Base-by-base conservation (phyloP, 805 yeast species). In the Metschnikowia aberdeeniae region DNA sequence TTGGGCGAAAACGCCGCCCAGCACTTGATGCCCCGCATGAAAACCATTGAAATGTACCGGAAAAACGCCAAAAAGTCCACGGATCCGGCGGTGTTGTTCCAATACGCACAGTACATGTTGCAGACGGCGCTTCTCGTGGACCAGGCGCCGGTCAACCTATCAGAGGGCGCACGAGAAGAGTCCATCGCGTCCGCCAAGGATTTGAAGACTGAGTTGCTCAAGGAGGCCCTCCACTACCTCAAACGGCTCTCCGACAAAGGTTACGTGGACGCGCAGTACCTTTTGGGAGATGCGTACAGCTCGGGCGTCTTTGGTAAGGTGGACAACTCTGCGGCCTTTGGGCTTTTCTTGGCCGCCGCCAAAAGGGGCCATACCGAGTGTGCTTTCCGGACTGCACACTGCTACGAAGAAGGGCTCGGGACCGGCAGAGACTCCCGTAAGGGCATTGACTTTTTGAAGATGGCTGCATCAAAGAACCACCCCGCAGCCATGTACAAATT, bases 401-500 rank as follows among this genome's bases (percentile, higher is more conserved):
- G 97, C 65, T 86, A 84, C 55, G 96, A 90, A 64, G 95, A 89
- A 65, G 99, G 99, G 13, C 72, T 90, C 64, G 99, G 99, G 4
- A 85, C 92, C 4, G 81, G 88, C 17, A 77, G 93, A 55, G 97
- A 93, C 63, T 83, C 95, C 0, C 77, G 95, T 45, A 84, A 88
- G 56, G 89, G 95, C 1, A 70, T 89, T 6, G 95, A 88, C 54
- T 89, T 83, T 61, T 68, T 89, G 47, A 84, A 85, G 60, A 81
- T 82, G 59, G 96, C 98, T 0, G 95, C 98, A 0, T 77, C 89
- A 28, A 84, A 86, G 61, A 89, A 87, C 58, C 99, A 92, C 63
- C 89, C 97, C 0, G 90, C 95, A n/a, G 97, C 98, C 4, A 89
- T 92, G 95, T 86, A 84, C 69, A 87, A 90, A 61, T 72, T 89